phyloP scores from a whole-genome alignment of 1,284 basidiomycete species.

The Tausonia pullulans region DNA sequence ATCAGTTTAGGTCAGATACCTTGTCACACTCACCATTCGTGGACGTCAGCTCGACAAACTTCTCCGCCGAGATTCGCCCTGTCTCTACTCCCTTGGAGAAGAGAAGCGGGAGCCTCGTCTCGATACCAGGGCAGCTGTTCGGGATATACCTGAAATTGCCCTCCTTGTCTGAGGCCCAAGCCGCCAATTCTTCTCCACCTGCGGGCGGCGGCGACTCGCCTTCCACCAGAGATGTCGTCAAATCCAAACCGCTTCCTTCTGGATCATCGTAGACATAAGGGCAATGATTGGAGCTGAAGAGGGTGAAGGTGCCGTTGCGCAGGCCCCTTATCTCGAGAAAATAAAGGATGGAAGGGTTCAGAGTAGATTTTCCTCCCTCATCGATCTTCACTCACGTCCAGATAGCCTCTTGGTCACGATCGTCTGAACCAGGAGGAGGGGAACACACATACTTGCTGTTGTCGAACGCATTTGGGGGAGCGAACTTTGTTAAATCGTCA shows the following conservation, averaged over 20 bases:
- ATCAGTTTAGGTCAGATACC: not conserved
- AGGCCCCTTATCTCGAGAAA: not conserved
- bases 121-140: conserved; percentile 26
- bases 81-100: conserved; percentile 25
- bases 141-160: conserved; percentile 23
- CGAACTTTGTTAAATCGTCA: not conserved
- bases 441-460: conserved; percentile 26
- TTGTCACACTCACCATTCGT: conserved; percentile 21
- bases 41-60: conserved; percentile 27
- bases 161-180: conserved; percentile 7
- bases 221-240: conserved; percentile 13
- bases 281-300: conserved; percentile 25
- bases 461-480: not conserved
- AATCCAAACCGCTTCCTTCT: conserved; percentile 23
- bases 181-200: no score
- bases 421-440: conserved; percentile 23
- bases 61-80: conserved; percentile 21
- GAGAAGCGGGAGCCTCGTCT: conserved; percentile 24
- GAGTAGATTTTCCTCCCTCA: no score
- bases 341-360: no score
- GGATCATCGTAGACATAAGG: conserved; percentile 24
- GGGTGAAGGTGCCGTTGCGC: conserved; percentile 25
- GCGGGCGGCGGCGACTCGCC: no score
- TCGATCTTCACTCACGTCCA: conserved; percentile 19
- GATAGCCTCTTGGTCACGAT: conserved; percentile 21